Percentiles rank a stretch among this genome's conserved stretches.
These are phyloP conservation scores for Lantana camara DNA, from an alignment of 257 asterid genomes.

Conservation along the genomic window DNA sequence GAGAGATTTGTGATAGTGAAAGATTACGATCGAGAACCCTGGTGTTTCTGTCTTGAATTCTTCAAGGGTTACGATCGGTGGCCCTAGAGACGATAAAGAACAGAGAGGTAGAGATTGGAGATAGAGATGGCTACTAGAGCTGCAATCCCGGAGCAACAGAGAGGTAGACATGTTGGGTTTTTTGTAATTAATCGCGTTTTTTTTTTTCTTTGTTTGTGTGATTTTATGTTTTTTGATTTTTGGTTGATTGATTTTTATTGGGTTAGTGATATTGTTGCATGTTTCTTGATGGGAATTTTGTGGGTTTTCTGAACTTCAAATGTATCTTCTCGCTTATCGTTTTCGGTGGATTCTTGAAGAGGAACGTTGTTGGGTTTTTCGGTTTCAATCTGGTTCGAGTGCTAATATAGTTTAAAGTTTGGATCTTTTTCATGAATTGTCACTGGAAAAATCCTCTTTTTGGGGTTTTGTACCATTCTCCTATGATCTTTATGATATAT, in stretches of 20 bases:
- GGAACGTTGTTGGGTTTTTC: neutral
- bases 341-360: neutral
- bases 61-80: conserved; percentile 33
- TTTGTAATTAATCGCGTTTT: neutral
- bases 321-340: neutral
- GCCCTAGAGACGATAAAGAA: neutral
- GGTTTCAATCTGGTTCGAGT: too few relatives aligned
- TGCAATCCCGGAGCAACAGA: conserved; percentile 46
- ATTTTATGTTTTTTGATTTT: neutral
- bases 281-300: too few relatives aligned
- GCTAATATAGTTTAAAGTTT: neutral
- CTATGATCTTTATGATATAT: neutral
- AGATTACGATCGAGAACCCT: conserved; percentile 24
- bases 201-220: neutral
- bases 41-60: neutral
- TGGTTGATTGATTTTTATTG: neutral
- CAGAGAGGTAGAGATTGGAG: conserved; percentile 1
- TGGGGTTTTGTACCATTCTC: neutral
- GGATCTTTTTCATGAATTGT: neutral
- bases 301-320: conserved; percentile 17
- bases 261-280: neutral
- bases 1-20: conserved; percentile 10
- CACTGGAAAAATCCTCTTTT: neutral
- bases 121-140: conserved; percentile 49
- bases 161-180: conserved; percentile 30